Evolutionary conservation across 2,329 filamentous ascomycete species (phyloP), one percentile per base, ranked within the genome.

Genomic region (Pseudogymnoascus sp.): DNA sequence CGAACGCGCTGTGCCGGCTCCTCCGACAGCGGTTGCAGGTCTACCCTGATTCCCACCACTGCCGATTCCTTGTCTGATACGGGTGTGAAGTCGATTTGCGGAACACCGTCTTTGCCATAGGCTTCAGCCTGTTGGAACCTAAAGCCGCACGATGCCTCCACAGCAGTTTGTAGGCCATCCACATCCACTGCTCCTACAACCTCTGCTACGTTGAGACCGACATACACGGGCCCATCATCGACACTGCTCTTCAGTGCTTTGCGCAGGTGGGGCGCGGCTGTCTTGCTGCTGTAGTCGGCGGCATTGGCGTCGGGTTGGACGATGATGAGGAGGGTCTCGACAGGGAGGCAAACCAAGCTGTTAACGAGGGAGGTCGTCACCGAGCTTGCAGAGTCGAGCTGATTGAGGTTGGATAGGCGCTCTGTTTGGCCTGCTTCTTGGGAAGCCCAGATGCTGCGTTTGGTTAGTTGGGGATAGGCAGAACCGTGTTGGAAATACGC

Each of bases 301-400:
- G 86, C 83, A 68, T 87, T 86, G 63, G 92, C 81, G 68, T 89
- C 88, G 10, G 89, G 87, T 73, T 96, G 91, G 31, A 86, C 84
- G 65, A 96, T 83, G 68, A 97, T 75, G 64, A 96, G 78, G 77
- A 96, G 50, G 26, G 50, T 33, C 26, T 56, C 50, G n/a, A 56
- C 50, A 10, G 50, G 50, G 2, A 56, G 50, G n/a, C 50, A 56
- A 26, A 56, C 50, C 11, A 56, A 56, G 29, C 50, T 56, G 29
- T 15, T 56, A 56, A 56, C 29, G 3, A 56, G 50, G 9, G 50
- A 56, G 5, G 38, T 42, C 10, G 59, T 60, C 15, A 38, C 35
- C 23, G 33, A n/a, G 33, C 33, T 38, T 38, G 38, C 35, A 9
- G 59, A 17, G 13, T 42, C 33, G 59, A 60, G 2, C 38, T 42